Evolutionary conservation across 2,329 filamentous ascomycete species (phyloP).

Genomic region (Pleoardoris graminearum): DNA sequence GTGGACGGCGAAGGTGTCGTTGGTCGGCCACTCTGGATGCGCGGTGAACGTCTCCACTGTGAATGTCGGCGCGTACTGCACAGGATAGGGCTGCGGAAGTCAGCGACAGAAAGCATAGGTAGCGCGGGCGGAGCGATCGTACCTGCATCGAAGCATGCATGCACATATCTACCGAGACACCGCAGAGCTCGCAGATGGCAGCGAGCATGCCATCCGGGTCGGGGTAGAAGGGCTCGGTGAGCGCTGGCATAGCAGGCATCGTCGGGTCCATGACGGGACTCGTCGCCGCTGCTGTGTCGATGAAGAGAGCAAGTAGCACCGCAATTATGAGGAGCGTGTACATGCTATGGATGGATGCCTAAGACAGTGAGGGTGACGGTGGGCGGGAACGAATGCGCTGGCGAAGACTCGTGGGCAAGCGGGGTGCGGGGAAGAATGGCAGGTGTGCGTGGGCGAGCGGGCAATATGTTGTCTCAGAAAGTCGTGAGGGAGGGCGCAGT

Average conservation of each 20-base stretch:
- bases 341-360: conserved; percentile 39
- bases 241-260: conserved; percentile 21
- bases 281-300: conserved; percentile 31
- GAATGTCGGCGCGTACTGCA: conserved; percentile 11
- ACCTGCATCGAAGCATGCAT: conserved; percentile 19
- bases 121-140: background rate
- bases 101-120: conserved; percentile 2
- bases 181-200: conserved; percentile 32
- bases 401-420: background rate
- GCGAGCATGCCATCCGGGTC: conserved; percentile 32
- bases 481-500: conserved; percentile 19
- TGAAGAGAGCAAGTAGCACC: conserved; percentile 31
- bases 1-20: conserved; percentile 8
- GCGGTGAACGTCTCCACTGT: conserved; percentile 15
- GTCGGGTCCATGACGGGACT: conserved; percentile 30
- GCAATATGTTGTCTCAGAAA: conserved; percentile 13
- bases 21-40: conserved; percentile 21
- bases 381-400: conserved; percentile 2
- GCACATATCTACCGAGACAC: conserved; percentile 25
- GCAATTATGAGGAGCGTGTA: conserved; percentile 30
- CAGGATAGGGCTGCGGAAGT: conserved; percentile 20
- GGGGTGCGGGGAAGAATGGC: background rate
- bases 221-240: conserved; percentile 28
- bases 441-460: background rate
- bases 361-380: conserved; percentile 19